Base-by-base conservation (phyloP, 2,329 filamentous ascomycete species). In the Mycosphaerella sp. region DNA sequence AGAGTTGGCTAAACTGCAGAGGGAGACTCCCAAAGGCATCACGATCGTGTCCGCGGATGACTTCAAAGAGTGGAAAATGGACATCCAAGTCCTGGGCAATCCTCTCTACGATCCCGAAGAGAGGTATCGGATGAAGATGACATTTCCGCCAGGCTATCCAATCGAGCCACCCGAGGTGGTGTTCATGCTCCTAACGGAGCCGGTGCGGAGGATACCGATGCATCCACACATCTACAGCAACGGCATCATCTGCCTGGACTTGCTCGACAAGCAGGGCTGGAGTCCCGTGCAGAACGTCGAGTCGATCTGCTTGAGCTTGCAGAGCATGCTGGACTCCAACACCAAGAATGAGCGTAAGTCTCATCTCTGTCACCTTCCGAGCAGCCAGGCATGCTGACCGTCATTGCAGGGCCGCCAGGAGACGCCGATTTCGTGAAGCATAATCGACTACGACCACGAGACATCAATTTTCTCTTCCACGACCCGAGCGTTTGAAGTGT, bases 161-260 rank as follows among this genome's bases (percentile, higher is more conserved):
- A 98, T 98, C 66, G 92, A 96, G 76, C 87, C 93, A 0, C 93
- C 93, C 23, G 93, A 98, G 77, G 93, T 97, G 61, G 87, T 87
- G 53, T 98, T 98, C 68, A 78, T 89, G 52, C 78, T 83, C 64
- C 75, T 81, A 50, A 70, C 81, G 34, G 65, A 66, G 39, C 69
- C 73, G 0, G 70, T 72, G 40, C 78, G 80, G 41, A 74, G 78
- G 2, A 91, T 98, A 65, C 93, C 93, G 1, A 91, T 95, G 70
- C 93, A 98, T 67, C 93, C 93, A 2, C 93, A 98, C 74, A 88
- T 98, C 72, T 98, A 98, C 76, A 93, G 87, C 64, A 98, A 98
- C 72, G 93, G 93, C 64, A 95, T 97, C 71, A 98, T 98, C 69
- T 98, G 93, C 67, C 85, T 98, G 46, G 93, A 98, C 65, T 81